Conservation (phyloP, 228 moss, liverwort and hornwort genomes). For the Sphagnum magellanicum region DNA sequence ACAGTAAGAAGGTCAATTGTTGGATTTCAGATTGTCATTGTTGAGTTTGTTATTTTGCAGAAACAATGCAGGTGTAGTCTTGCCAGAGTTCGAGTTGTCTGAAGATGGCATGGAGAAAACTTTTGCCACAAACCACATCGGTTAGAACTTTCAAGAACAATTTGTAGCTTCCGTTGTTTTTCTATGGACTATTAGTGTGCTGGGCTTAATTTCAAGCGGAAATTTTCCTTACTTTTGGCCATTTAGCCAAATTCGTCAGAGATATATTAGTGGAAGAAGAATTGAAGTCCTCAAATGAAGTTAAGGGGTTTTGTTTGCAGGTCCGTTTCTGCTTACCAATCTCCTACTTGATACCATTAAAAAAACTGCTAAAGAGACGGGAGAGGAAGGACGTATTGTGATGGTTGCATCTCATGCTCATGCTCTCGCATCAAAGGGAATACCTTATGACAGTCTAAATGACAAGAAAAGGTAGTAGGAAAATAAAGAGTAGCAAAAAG, state of each 20-base stretch:
- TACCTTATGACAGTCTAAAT: constrained; percentile 67
- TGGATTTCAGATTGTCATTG: too few species aligned
- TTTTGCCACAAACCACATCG: constrained; percentile 72
- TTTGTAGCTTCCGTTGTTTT: too few species aligned
- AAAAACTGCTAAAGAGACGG: constrained; percentile 42
- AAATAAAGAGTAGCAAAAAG: background rate
- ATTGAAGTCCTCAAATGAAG: background rate
- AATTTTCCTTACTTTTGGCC: background rate
- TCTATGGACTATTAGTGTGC: too few species aligned
- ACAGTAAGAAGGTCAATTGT: too few species aligned
- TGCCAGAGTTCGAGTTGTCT: constrained; percentile 34
- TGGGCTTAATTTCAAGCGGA: background rate
- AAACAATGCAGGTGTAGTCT: constrained; percentile 60
- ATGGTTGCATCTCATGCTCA: constrained; percentile 66
- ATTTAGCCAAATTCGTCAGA: too few species aligned
- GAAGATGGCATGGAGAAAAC: constrained; percentile 58
- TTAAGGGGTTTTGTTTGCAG: constrained; percentile 13
- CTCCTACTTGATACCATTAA: constrained; percentile 59
- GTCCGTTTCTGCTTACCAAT: constrained; percentile 65
- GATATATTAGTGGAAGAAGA: background rate
- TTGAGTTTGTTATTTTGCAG: constrained; percentile 16
- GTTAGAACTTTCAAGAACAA: constrained; percentile 17
- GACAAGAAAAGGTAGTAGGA: constrained; percentile 45
- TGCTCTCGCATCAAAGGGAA: constrained; percentile 32
- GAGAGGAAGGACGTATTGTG: constrained; percentile 60